A percentile compares a stretch with the other conserved stretches of the same genome.
These are phyloP conservation scores for Microglena sp. DNA, from an alignment of 139 green algal species.

Conservation along the genomic window DNA sequence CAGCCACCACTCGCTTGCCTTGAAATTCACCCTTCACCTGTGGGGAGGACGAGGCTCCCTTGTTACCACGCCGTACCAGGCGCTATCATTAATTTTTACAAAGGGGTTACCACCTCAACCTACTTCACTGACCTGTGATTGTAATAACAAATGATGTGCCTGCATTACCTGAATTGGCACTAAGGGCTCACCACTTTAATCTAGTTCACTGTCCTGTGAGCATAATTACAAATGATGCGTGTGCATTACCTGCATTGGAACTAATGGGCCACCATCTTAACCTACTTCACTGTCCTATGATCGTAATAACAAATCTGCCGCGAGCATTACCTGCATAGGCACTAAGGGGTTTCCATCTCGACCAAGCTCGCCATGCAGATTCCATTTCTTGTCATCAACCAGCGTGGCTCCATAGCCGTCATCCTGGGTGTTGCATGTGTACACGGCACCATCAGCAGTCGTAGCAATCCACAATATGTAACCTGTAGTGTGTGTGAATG, in stretches of 20 bases:
- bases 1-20: slow-evolving; percentile 18
- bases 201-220: too few relatives aligned
- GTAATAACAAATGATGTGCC: too few relatives aligned
- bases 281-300: slow-evolving; percentile 38
- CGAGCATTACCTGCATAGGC: slow-evolving; percentile 11
- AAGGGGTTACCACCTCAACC: too few relatives aligned
- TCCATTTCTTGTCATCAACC: slow-evolving; percentile 17
- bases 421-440: slow-evolving; percentile 37
- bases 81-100: too few relatives aligned
- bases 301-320: too few relatives aligned
- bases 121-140: too few relatives aligned
- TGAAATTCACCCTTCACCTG: background rate
- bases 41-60: too few relatives aligned
- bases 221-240: too few relatives aligned
- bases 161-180: too few relatives aligned
- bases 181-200: too few relatives aligned
- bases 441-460: slow-evolving; percentile 33
- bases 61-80: too few relatives aligned
- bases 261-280: slow-evolving; percentile 1
- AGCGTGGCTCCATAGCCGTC: slow-evolving; percentile 47
- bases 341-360: slow-evolving; percentile 6
- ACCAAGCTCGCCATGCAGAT: slow-evolving; percentile 33
- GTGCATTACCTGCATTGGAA: slow-evolving; percentile 14
- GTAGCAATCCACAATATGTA: slow-evolving; percentile 44
- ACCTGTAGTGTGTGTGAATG: too few relatives aligned